phyloP scores from a whole-genome alignment of 2,329 filamentous ascomycete genomes.

The Chrysoporthe puriensis region DNA sequence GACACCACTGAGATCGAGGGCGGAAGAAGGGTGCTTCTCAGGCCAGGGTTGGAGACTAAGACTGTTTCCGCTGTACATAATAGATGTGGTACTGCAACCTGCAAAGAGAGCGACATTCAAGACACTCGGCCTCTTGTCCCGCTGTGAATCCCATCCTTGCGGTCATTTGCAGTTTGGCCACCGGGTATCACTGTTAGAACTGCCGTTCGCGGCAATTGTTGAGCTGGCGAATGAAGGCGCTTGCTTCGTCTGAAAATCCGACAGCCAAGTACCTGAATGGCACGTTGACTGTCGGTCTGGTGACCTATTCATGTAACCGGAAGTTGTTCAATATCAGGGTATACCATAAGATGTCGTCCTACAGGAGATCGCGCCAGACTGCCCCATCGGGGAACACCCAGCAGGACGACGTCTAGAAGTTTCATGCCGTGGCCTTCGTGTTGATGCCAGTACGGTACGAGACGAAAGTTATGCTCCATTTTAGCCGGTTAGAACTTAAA shows the following conservation, averaged over 20 bases:
- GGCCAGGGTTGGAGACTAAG: not conserved
- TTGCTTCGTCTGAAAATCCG: not conserved
- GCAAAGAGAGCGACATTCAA: not conserved
- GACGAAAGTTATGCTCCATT: not conserved
- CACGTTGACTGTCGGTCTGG: not conserved
- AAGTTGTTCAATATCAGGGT: not conserved
- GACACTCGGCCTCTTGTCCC: not conserved
- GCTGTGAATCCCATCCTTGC: not conserved
- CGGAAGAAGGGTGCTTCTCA: not conserved
- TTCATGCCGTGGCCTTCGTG: not conserved
- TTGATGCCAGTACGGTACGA: not conserved
- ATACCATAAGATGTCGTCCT: not conserved
- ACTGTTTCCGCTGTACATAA: conserved; percentile 23
- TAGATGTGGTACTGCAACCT: conserved; percentile 10
- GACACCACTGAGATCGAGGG: conserved; percentile 54
- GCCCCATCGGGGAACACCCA: not conserved
- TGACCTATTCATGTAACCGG: not conserved
- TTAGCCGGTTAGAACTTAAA: not conserved
- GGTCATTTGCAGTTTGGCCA: not conserved
- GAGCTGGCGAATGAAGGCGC: too few relatives aligned
- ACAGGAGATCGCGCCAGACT: not conserved
- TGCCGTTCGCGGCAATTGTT: too few relatives aligned
- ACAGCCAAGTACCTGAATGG: not conserved
- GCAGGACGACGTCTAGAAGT: not conserved
- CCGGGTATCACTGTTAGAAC: not conserved